Base-by-base conservation (phyloP, 1,284 basidiomycete genomes). In the Tilletia walkeri region DNA sequence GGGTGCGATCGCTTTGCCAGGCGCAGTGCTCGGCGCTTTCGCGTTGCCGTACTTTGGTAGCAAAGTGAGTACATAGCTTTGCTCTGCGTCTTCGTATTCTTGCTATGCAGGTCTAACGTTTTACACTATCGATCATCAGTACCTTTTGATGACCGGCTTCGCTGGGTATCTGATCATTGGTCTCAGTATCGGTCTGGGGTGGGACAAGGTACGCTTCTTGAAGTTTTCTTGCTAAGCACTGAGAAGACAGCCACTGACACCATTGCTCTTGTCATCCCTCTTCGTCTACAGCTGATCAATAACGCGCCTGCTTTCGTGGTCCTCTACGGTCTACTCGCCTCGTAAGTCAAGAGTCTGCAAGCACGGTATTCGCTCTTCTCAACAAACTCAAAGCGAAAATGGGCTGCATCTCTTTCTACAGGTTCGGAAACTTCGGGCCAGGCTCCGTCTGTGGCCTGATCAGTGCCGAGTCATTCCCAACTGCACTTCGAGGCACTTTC, bases 141-240 rank as follows among this genome's bases (percentile, higher is more conserved):
- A 77, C 45, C 77, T 79, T 24, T 89, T 92, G 87, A 89, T 91
- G 77, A 84, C 90, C 54, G 91, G 91, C 0, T 91, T 92, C 84
- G 86, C 87, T 56, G 90, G 91, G 2, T 91, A 91, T 82, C 84
- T 92, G 36, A 82, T 91, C 30, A 89, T 92, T 77, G 89, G 90
- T 49, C 47, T 67, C 59, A 89, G 87, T 67, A 90, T 91, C 69
- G 91, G 91, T 6, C 83, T 87, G 67, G 84, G 88, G 0, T 92
- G 91, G 79, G 86, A 91, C 70, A 88, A 87, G 82, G 88, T 53
- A 18, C 24, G 24, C 24, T 30, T 30, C 24, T 30, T 30, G n/a
- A n/a, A 16, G 50, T 53, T 6, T 9, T 45, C 14, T 45, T 45
- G 41, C 41, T 14, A 7, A 45, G 9, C n/a, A 10, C 18, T 39